Base-by-base conservation (phyloP, 2,329 filamentous ascomycete genomes). In the Penicillium sp. region DNA sequence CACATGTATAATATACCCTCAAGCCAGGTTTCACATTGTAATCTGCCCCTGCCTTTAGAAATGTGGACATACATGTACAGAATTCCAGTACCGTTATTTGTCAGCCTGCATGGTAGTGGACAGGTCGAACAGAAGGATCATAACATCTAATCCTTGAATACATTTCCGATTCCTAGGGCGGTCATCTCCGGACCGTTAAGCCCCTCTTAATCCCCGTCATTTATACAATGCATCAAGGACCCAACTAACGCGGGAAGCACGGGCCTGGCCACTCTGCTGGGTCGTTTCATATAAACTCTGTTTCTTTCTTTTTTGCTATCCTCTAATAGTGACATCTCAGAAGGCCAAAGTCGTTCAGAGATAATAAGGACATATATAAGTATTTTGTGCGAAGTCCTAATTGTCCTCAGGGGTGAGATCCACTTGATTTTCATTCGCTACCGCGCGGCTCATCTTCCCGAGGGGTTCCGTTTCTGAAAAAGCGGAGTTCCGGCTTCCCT, bases 251-350 rank as follows among this genome's bases (percentile, higher is more conserved):
- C 62, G 62, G 61, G 64, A 67, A 63, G 67, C 63, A 68, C 61
- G 60, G 62, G 58, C 65, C 60, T 58, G 62, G 67, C 67, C 67
- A 61, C 47, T 45, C 60, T 67, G 58, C 55, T 65, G 67, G 64
- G 63, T 65, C 59, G 63, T 69, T 69, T 65, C 67, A 68, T 26
- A 37, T 66, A 65, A 56, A 62, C 57, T 55, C 35, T 31, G n/a
- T 41, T 50, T 17, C 11, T 19, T 33, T 19, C 10, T 31, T 7
- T 6, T n/a, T 25, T 33, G 25, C 7, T 1, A 11, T 5, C 1
- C 11, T 6, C 6, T 16, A 8, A 11, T 12, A 22, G 22, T 45
- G 12, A 19, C 4, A 22, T 6, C 17, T 33, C 14, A 1, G 3
- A 5, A 33, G 7, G 16, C 17, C 16, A n/a, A 44, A 44, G 7